Evolutionary conservation across 805 yeast species (phyloP), one percentile per base, ranked within the genome.

Genomic region (Peterozyma xylosa): DNA sequence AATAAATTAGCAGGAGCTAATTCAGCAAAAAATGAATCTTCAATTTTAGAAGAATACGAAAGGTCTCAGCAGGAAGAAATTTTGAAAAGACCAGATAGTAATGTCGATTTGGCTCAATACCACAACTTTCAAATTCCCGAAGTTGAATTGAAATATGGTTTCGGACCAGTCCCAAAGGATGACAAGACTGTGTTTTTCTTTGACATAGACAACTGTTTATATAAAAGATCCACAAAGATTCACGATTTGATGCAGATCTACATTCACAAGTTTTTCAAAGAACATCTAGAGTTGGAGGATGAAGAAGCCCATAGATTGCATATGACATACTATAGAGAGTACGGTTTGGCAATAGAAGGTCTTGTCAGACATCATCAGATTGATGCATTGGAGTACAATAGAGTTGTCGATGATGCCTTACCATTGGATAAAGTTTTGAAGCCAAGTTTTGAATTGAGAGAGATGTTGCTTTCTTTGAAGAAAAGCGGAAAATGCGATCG

Each of bases 271-370:
- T 91, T 84, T 63, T 88, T 93, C 67, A 82, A 80, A 53, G 71
- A 73, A 43, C 70, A 73, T 39, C 68, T 91, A 42, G 57, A 69
- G 15, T 64, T 91, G 36, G 67, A 70, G 39, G 88, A 81, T 50
- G 83, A 80, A 37, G 88, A 83, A 11, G 98, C 99, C 1, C 74
- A 72, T 45, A 55, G 65, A 17, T 69, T 93, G 48, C 95, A 88
- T 57, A 66, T 68, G 59, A 71, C 72, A 49, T 91, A 91, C 65
- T 93, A 91, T 59, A 77, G 77, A 53, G 82, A 84, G 38, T 91
- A 89, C 56, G 99, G 99, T 1, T 71, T 91, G 47, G 97, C 98
- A 0, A 78, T 91, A 42, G 96, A 91, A 62, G 99, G 99, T 0
- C 69, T 91, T 39, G 84, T 78, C 9, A 63, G 82, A 48, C 67